Evolutionary conservation across 495 filamentous ascomycete species (phyloP).

Genomic region (Aspergillus wentii): DNA sequence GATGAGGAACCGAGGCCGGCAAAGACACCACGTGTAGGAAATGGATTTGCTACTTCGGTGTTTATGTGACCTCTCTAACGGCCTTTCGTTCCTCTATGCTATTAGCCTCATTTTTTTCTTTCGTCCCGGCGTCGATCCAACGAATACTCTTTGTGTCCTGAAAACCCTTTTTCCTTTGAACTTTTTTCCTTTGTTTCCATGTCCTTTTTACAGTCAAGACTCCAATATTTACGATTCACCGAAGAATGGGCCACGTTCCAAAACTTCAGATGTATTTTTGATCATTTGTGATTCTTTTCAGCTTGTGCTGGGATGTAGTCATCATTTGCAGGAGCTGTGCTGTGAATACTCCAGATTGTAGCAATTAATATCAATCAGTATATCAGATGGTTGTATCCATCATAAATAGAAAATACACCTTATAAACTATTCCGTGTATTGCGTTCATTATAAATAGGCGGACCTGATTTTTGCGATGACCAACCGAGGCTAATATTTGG

Average conservation of each 20-base stretch:
- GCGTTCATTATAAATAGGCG: too few species aligned
- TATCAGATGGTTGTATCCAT: too few species aligned
- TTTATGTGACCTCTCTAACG: slow-evolving; percentile 37
- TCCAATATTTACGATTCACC: slow-evolving; percentile 2
- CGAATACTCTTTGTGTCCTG: slow-evolving; percentile 16
- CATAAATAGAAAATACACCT: too few species aligned
- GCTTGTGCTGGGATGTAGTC: too few species aligned
- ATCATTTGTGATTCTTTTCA: too few species aligned
- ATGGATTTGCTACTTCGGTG: slow-evolving; percentile 27
- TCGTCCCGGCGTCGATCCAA: slow-evolving; percentile 33
- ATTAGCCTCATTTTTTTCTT: slow-evolving; percentile 42
- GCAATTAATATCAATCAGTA: too few species aligned
- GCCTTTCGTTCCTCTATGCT: slow-evolving; percentile 40
- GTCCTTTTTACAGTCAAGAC: neutral
- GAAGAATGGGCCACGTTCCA: neutral
- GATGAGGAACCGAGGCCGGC: slow-evolving; percentile 31
- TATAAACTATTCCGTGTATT: too few species aligned
- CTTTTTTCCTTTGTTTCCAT: slow-evolving; percentile 1
- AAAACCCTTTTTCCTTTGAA: slow-evolving; percentile 12
- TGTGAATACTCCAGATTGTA: too few species aligned
- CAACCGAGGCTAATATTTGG: too few species aligned
- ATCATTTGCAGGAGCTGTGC: too few species aligned
- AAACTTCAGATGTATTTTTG: neutral
- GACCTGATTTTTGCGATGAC: too few species aligned
- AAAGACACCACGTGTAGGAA: slow-evolving; percentile 24